phyloP scores from a whole-genome alignment of 2,329 filamentous ascomycete genomes.

The Paradendryphiella salina region DNA sequence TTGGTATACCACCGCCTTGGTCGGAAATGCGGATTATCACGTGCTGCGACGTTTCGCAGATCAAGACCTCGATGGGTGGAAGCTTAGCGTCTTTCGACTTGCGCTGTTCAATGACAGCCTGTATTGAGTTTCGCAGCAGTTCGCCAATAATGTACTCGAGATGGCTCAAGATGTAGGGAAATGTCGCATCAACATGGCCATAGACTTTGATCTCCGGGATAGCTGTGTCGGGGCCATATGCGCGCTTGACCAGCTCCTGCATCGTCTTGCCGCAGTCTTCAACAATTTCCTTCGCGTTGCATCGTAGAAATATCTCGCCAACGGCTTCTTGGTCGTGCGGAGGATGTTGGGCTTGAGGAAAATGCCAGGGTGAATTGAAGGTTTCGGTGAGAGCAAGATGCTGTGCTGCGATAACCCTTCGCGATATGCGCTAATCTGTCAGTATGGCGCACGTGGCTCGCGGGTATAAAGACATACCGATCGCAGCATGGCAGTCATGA shows the following conservation, averaged over 20 bases:
- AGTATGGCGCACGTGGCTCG: background rate
- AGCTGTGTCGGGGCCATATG: slow-evolving; percentile 69
- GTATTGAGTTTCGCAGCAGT: slow-evolving; percentile 90
- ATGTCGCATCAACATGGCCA: slow-evolving; percentile 85
- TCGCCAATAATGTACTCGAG: slow-evolving; percentile 97
- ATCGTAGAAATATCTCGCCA: slow-evolving; percentile 92
- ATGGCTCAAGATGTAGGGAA: slow-evolving; percentile 94
- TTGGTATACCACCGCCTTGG: slow-evolving; percentile 87
- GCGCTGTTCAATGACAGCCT: slow-evolving; percentile 81
- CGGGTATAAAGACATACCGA: slow-evolving; percentile 62
- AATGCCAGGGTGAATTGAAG: slow-evolving; percentile 88
- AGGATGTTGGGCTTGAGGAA: slow-evolving; percentile 68
- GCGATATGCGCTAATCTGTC: slow-evolving; percentile 74
- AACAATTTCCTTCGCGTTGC: slow-evolving; percentile 87
- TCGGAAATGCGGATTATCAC: slow-evolving; percentile 97
- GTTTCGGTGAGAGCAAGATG: slow-evolving; percentile 94
- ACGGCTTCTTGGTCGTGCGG: slow-evolving; percentile 77
- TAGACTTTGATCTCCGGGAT: slow-evolving; percentile 82
- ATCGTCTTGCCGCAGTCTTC: slow-evolving; percentile 78
- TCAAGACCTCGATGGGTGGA: slow-evolving; percentile 87
- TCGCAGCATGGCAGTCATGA: slow-evolving; percentile 92
- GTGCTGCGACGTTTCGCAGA: slow-evolving; percentile 92
- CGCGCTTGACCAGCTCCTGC: slow-evolving; percentile 71
- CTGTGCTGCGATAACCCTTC: slow-evolving; percentile 95
- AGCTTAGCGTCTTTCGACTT: slow-evolving; percentile 55